Conservation (phyloP, 1,284 basidiomycete species). For the Pyrrhoderma lamaoense region DNA sequence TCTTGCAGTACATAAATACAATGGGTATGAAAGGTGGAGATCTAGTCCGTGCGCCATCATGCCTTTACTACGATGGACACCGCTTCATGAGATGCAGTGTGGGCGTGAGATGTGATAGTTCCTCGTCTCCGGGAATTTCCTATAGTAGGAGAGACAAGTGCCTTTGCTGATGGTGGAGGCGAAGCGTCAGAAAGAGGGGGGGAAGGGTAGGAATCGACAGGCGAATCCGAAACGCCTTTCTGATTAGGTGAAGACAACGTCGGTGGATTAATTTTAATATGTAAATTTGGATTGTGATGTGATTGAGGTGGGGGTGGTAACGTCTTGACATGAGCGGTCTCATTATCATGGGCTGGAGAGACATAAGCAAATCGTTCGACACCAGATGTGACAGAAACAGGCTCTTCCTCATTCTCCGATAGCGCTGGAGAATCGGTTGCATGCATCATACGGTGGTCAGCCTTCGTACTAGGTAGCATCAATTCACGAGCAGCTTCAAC, state of each 20-base stretch:
- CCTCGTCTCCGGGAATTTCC: conserved; percentile 12
- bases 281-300: conserved; percentile 25
- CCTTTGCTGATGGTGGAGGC: conserved; percentile 35
- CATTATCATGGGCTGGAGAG: conserved; percentile 15
- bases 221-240: conserved; percentile 26
- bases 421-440: conserved; percentile 33
- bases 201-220: conserved; percentile 61
- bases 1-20: background rate
- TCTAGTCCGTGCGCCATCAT: background rate
- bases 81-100: background rate
- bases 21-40: too few relatives aligned
- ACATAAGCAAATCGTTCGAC: conserved; percentile 15
- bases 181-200: conserved; percentile 70
- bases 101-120: background rate
- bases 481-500: conserved; percentile 77
- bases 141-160: background rate
- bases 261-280: conserved; percentile 28
- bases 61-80: background rate
- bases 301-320: conserved; percentile 16
- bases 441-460: conserved; percentile 41
- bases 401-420: conserved; percentile 15
- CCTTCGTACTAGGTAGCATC: conserved; percentile 63
- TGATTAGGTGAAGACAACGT: conserved; percentile 16
- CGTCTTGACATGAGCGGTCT: conserved; percentile 5
- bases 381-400: conserved; percentile 15